Base-by-base conservation (phyloP, 768 basidiomycete species). In the Dioszegia hungarica region DNA sequence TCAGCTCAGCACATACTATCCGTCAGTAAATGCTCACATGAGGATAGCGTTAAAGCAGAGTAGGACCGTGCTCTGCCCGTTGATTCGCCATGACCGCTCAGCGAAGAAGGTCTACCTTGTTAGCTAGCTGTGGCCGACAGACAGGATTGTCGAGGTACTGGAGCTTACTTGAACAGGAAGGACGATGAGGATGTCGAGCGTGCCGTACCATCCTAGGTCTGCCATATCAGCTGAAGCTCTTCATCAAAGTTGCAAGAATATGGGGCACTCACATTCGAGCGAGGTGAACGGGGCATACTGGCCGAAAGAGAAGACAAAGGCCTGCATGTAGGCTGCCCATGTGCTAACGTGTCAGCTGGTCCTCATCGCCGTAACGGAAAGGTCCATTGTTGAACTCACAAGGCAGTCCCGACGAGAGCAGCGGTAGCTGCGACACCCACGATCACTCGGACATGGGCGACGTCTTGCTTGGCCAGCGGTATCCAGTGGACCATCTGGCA, bases 101-200 rank as follows among this genome's bases (percentile, higher is more conserved):
- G 38, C 50, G 19, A 52, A 52, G 37, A 52, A 39, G 50, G 40
- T 39, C 47, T 46, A 46, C 24, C 28, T 5, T 12, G 6, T 8
- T 14, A 10, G 9, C 8, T 44, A 24, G 43, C 12, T n/a, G n/a
- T n/a, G n/a, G n/a, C n/a, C n/a, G n/a, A n/a, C n/a, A n/a, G n/a
- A n/a, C n/a, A n/a, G n/a, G n/a, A n/a, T n/a, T 28, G 28, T 5
- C 27, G 24, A 28, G 19, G 45, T 3, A 29, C 9, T 12, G 19
- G 11, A n/a, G 24, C 45, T 28, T 10, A 46, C 45, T 19, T 52
- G 50, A 9, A 52, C 50, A 22, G 50, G 50, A 27, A 52, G 37
- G n/a, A 52, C 50, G 22, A 43, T 41, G 37, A 52, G 50, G 28
- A 52, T 52, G 40, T 52, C 50, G n/a, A 52, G 50, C 2, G 29